phyloP scores from a whole-genome alignment of 2,329 filamentous ascomycete genomes.

The Lachnellula hyalina region DNA sequence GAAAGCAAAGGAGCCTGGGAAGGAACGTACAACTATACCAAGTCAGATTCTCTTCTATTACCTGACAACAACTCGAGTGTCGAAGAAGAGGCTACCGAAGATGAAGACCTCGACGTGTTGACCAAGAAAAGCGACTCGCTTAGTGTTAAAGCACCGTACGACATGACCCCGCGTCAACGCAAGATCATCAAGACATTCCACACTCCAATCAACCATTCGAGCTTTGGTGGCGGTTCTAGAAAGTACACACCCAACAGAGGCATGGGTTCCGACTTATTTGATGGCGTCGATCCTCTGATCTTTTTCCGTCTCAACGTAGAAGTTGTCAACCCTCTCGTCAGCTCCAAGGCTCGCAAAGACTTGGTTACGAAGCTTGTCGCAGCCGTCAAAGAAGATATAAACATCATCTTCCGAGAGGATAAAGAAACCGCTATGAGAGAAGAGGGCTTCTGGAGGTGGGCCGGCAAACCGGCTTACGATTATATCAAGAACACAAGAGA shows the following conservation, averaged over 20 bases:
- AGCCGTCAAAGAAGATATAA: conserved; percentile 26
- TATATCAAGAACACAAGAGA: conserved; percentile 19
- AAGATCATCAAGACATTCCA: conserved; percentile 16
- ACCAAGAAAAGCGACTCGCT: background rate
- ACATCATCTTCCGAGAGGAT: conserved; percentile 24
- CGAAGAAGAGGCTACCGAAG: background rate
- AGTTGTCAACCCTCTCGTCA: conserved; percentile 14
- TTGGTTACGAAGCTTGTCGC: conserved; percentile 23
- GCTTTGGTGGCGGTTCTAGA: conserved; percentile 15
- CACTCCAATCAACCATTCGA: conserved; percentile 15
- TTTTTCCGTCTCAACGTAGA: conserved; percentile 27
- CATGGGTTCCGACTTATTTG: conserved; percentile 12
- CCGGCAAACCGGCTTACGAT: conserved; percentile 22
- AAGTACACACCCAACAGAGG: conserved; percentile 11
- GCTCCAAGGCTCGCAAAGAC: conserved; percentile 23
- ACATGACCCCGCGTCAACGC: conserved; percentile 25
- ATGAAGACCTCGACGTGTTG: conserved; percentile 1
- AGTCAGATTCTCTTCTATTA: background rate
- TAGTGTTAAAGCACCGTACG: conserved; percentile 14
- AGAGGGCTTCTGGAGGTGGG: conserved; percentile 31
- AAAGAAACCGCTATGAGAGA: conserved; percentile 23
- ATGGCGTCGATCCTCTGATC: conserved; percentile 24
- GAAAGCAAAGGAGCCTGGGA: conserved; percentile 29
- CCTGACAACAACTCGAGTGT: conserved; percentile 2
- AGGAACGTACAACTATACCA: conserved; percentile 22